These are phyloP conservation scores for Passalora sequoiae DNA, from an alignment of 2,329 filamentous ascomycete genomes.

Conservation along the genomic window DNA sequence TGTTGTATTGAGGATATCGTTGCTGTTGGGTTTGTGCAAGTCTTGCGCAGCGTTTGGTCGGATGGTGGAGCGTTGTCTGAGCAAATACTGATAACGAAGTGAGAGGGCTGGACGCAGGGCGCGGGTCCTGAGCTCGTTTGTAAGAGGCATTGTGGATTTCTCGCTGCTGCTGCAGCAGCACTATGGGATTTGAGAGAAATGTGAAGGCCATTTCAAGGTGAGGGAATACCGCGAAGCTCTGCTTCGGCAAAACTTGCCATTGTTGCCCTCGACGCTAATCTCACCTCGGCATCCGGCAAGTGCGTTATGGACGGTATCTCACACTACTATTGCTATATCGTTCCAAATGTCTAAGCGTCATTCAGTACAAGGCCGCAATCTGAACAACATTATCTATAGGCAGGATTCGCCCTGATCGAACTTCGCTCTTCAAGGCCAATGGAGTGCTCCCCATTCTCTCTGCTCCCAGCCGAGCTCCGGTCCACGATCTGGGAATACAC, in stretches of 20 bases:
- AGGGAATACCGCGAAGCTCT: background rate
- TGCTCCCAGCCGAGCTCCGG: constrained; percentile 6
- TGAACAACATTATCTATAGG: background rate
- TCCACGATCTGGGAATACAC: constrained; percentile 10
- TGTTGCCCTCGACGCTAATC: background rate
- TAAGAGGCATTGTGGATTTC: constrained; percentile 1
- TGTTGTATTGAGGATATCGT: background rate
- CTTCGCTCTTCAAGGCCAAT: no score
- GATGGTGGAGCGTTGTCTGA: constrained; percentile 6
- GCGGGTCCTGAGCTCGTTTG: background rate
- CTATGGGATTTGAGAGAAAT: background rate
- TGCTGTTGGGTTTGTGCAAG: no score
- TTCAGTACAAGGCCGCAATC: no score
- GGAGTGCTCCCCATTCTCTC: constrained; percentile 6
- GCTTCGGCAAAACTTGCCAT: constrained; percentile 7
- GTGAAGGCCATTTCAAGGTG: no score
- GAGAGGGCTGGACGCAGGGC: constrained; percentile 25
- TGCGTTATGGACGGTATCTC: no score
- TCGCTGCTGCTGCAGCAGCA: background rate
- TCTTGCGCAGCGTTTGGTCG: no score
- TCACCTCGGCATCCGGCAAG: constrained; percentile 1
- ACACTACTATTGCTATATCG: no score
- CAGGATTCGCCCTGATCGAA: no score
- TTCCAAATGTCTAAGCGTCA: no score
- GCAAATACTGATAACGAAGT: constrained; percentile 22